These are phyloP conservation scores for Blastobotrys persicus DNA, from an alignment of 1,139 yeast genomes.

Conservation along the genomic window DNA sequence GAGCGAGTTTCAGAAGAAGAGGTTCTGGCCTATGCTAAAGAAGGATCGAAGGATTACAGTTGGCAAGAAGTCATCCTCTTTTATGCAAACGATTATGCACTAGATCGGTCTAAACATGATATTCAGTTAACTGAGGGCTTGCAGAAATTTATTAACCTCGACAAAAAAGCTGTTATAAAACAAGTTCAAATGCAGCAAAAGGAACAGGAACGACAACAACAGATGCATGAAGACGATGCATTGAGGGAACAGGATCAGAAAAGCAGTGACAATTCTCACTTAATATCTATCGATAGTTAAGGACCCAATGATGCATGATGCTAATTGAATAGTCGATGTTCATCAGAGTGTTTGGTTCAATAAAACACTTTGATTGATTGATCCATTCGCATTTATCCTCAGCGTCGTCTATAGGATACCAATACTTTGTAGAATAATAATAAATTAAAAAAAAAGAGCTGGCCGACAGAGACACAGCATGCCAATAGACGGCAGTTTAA, in stretches of 20 bases:
- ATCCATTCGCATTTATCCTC: too few species aligned
- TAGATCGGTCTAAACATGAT: constrained; percentile 19
- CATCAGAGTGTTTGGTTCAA: too few species aligned
- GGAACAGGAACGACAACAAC: background rate
- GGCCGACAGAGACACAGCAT: too few species aligned
- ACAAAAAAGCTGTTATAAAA: constrained; percentile 17
- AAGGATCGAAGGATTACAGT: constrained; percentile 25
- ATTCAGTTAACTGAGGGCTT: constrained; percentile 20
- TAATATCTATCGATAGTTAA: background rate
- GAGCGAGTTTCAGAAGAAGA: constrained; percentile 20
- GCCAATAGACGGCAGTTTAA: too few species aligned
- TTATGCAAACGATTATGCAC: constrained; percentile 29
- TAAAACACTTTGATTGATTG: too few species aligned
- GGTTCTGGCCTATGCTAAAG: constrained; percentile 25
- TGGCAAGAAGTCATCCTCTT: constrained; percentile 30
- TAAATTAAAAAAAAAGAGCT: too few species aligned
- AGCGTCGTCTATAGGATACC: too few species aligned
- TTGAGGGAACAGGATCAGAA: background rate
- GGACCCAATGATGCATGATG: too few species aligned
- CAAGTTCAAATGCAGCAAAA: constrained; percentile 9
- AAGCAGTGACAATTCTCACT: background rate
- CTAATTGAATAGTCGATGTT: too few species aligned
- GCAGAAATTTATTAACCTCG: constrained; percentile 22
- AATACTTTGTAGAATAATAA: too few species aligned
- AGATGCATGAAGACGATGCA: background rate